These are phyloP conservation scores for Amphichorda felina DNA, from an alignment of 2,329 filamentous ascomycete genomes.

Conservation along the genomic window DNA sequence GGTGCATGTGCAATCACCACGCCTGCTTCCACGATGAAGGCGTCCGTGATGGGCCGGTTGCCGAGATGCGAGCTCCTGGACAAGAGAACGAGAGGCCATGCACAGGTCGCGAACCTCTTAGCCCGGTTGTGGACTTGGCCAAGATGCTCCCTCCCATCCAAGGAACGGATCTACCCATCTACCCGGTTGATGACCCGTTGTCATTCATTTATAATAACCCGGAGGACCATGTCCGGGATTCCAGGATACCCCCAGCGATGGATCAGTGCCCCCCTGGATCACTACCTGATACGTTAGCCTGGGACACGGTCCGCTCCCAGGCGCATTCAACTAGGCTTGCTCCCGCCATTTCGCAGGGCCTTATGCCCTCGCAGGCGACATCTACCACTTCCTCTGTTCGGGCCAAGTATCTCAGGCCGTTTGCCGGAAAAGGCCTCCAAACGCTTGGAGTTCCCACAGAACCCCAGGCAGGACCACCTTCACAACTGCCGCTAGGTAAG, in stretches of 20 bases:
- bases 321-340: slow-evolving; percentile 20
- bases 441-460: slow-evolving; percentile 24
- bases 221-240: slow-evolving; percentile 9
- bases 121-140: slow-evolving; percentile 36
- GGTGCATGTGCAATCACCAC: slow-evolving; percentile 53
- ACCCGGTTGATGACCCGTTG: slow-evolving; percentile 16
- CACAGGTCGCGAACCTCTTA: slow-evolving; percentile 36
- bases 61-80: slow-evolving; percentile 15
- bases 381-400: slow-evolving; percentile 40
- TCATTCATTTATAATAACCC: slow-evolving; percentile 21
- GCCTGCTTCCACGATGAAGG: slow-evolving; percentile 48
- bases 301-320: slow-evolving; percentile 24
- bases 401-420: slow-evolving; percentile 39
- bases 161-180: slow-evolving; percentile 28
- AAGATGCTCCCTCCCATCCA: slow-evolving; percentile 26
- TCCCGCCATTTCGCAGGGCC: slow-evolving; percentile 36
- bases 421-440: slow-evolving; percentile 41
- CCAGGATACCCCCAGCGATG: slow-evolving; percentile 12
- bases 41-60: slow-evolving; percentile 8
- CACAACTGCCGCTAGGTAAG: slow-evolving; percentile 8
- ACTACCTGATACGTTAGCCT: slow-evolving; percentile 44
- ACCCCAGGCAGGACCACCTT: background rate
- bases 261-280: slow-evolving; percentile 20
- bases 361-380: slow-evolving; percentile 38
- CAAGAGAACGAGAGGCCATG: slow-evolving; percentile 43